Evolutionary conservation across 768 basidiomycete species (phyloP).

Genomic region (Rubroboletus pulcherrimus): DNA sequence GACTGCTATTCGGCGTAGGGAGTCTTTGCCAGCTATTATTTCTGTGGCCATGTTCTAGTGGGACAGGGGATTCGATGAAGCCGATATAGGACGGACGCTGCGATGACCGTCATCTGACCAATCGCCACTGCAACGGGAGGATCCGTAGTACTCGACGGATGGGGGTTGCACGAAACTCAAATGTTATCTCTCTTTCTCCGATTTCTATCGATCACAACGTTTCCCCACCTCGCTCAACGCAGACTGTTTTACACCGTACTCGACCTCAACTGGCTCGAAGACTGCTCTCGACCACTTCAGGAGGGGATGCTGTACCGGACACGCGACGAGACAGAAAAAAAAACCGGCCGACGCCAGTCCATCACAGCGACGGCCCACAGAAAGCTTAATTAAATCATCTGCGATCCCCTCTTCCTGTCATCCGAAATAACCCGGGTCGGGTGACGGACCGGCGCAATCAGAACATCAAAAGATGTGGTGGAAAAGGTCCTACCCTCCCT

Average conservation of each 20-base stretch:
- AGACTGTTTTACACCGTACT: background rate
- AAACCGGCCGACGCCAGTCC: too few species aligned
- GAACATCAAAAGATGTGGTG: background rate
- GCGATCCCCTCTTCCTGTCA: too few species aligned
- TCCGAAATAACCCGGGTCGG: background rate
- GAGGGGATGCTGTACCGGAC: background rate
- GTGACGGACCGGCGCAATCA: background rate
- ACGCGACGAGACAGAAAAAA: background rate
- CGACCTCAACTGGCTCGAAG: background rate
- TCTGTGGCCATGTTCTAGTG: constrained; percentile 2
- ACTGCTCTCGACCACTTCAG: background rate
- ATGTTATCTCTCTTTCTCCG: background rate
- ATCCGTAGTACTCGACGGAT: background rate
- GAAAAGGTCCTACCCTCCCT: background rate
- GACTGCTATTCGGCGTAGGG: constrained; percentile 17
- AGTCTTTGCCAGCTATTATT: background rate
- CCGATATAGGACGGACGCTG: background rate
- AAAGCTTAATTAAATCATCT: background rate
- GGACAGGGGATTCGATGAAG: background rate
- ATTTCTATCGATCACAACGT: background rate
- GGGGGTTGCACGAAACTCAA: background rate
- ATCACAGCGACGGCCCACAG: too few species aligned
- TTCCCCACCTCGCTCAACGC: background rate
- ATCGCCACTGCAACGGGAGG: background rate
- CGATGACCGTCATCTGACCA: background rate